A percentile compares a stretch with the other conserved stretches of the same genome.
phyloP scores from a whole-genome alignment of 805 yeast species.

The Zygosaccharomyces kombuchaensis region DNA sequence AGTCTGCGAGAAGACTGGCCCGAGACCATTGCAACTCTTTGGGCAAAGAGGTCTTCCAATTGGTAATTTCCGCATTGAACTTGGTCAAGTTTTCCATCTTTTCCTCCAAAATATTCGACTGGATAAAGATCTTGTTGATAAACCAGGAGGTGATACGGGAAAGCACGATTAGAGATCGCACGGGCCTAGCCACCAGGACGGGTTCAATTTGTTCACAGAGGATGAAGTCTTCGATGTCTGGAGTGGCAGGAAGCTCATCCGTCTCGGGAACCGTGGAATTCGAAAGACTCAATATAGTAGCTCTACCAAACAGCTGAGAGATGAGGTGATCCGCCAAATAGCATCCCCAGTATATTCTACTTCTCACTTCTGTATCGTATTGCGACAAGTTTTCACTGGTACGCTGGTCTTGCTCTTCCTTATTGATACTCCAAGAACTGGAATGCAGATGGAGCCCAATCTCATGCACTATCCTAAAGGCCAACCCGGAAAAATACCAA shows the following conservation, averaged over 20 bases:
- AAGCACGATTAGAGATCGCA: constrained; percentile 37
- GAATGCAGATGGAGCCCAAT: constrained; percentile 53
- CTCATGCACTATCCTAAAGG: constrained; percentile 53
- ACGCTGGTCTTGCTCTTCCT: constrained; percentile 22
- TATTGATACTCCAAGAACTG: constrained; percentile 41
- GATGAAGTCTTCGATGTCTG: constrained; percentile 47
- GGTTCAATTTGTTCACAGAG: constrained; percentile 18
- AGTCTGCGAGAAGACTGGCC: constrained; percentile 30
- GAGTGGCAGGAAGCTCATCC: constrained; percentile 46
- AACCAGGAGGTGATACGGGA: constrained; percentile 24
- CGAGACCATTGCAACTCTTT: constrained; percentile 42
- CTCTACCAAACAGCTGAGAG: constrained; percentile 49
- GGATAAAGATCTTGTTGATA: constrained; percentile 13
- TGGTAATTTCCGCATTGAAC: constrained; percentile 41
- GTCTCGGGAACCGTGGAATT: constrained; percentile 52
- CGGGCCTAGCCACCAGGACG: constrained; percentile 12
- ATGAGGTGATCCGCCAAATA: constrained; percentile 53
- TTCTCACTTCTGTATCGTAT: constrained; percentile 46
- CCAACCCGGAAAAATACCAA: constrained; percentile 53
- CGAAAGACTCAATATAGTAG: constrained; percentile 43
- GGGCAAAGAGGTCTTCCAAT: constrained; percentile 44
- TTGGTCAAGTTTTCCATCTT: constrained; percentile 33
- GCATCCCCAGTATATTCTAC: constrained; percentile 55
- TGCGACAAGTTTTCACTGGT: constrained; percentile 31
- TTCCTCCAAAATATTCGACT: constrained; percentile 25